Evolutionary conservation across 768 basidiomycete species (phyloP), one percentile per base, ranked within the genome.

Genomic region (Holtermanniella nyarrowii): DNA sequence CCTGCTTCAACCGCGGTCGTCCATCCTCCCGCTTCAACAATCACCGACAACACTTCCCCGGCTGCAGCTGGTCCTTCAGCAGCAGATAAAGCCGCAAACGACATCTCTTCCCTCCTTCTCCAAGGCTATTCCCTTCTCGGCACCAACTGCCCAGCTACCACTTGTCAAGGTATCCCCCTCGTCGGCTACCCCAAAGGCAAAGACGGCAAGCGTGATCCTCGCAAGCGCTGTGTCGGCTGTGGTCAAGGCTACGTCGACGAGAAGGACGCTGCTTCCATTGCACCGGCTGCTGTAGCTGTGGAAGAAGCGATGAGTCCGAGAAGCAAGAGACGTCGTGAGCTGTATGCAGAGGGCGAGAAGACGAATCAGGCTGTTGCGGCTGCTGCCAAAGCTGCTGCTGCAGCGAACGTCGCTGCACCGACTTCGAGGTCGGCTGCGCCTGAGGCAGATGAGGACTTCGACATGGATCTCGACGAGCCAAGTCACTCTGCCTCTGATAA

Each of bases 101-200:
- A 42, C 20, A 71, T 69, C 12, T 66, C 63, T 2, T 20, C 42
- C 5, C 54, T 67, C 4, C 53, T 71, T 12, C 49, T 71, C 0
- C 63, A 58, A 49, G 69, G 69, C 3, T 69, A 66, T 39, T 64
- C 67, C 1, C 57, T 71, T 1, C 49, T 71, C 1, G 53, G 55
- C 27, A 50, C 50, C 13, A 66, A 59, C 46, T 71, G 69, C 41
- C 63, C 62, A 12, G 57, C 55, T 18, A 18, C 57, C 16, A 27
- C 42, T 1, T 71, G 69, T 47, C 44, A 50, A 18, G 68, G 65
- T 3, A 62, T 71, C 18, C 69, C 69, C 4, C 60, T 71, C 12
- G 64, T 71, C 21, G 69, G 69, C 3, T 67, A 63, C 46, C 69
- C 69, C 3, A 42, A 59, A 39, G 52, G 54, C 31, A 52, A 56